Conservation (phyloP, 345 rosid genomes). For the Boechera retrofracta region DNA sequence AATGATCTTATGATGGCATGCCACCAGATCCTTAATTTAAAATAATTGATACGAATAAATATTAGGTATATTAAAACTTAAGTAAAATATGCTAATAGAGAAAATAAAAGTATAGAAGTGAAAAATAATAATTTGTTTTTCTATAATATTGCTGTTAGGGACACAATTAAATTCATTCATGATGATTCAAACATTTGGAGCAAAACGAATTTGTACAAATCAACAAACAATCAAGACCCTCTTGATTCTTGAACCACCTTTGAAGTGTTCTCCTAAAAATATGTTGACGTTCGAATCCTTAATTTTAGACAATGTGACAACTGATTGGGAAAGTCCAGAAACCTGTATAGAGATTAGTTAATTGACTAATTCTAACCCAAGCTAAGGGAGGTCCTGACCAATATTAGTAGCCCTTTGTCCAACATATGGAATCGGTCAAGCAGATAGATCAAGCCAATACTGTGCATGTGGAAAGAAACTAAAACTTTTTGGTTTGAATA, state of each 20-base stretch:
- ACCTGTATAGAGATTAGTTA: not conserved
- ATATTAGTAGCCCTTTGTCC: not conserved
- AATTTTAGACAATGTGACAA: not conserved
- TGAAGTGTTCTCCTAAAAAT: not conserved
- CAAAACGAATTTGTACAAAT: not conserved
- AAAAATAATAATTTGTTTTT: no score
- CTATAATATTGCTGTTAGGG: no score
- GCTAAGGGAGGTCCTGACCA: not conserved
- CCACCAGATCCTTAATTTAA: conserved; percentile 1
- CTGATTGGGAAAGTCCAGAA: not conserved
- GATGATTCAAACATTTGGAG: not conserved
- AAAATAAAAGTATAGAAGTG: no score
- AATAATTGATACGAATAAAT: no score
- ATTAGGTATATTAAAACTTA: no score
- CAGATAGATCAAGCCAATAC: no score
- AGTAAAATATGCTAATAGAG: no score
- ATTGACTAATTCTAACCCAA: not conserved
- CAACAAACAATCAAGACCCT: not conserved
- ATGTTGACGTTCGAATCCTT: not conserved
- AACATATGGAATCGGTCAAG: no score
- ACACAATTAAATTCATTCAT: no score
- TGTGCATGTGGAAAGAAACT: no score
- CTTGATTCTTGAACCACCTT: not conserved
- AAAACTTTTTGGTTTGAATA: no score
- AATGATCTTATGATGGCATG: conserved; percentile 38